Conservation (phyloP, 305 asterid genomes). For the Plantago coronopus region DNA sequence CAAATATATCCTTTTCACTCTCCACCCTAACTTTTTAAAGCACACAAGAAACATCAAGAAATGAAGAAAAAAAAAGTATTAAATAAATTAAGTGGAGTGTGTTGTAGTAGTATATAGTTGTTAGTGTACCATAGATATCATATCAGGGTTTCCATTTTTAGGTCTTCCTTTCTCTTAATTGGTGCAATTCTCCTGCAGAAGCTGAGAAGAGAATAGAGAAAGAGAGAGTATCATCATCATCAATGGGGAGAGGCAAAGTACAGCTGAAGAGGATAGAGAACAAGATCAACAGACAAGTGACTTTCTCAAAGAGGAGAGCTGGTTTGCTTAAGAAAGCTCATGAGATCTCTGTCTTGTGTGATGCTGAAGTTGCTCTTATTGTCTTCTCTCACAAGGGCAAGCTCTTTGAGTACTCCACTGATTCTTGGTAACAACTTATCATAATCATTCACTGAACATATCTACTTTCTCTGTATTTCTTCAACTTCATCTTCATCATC, state of each 20-base stretch:
- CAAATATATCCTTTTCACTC: no score
- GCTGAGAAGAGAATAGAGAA: slow-evolving; percentile 6
- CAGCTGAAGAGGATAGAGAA: slow-evolving; percentile 72
- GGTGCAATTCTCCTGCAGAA: no score
- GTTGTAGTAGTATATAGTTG: no score
- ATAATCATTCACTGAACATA: no score
- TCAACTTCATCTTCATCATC: neutral
- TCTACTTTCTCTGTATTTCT: no score
- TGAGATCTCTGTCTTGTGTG: slow-evolving; percentile 76
- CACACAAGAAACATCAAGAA: slow-evolving; percentile 7
- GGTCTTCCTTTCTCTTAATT: slow-evolving; percentile 17
- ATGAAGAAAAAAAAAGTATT: no score
- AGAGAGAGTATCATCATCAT: neutral
- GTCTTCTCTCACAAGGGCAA: slow-evolving; percentile 74
- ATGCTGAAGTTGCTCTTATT: slow-evolving; percentile 70
- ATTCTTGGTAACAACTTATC: slow-evolving; percentile 69
- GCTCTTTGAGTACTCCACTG: slow-evolving; percentile 71
- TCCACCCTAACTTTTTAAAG: neutral
- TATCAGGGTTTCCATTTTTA: slow-evolving; percentile 48
- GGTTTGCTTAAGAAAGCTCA: slow-evolving; percentile 81
- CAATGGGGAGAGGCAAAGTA: slow-evolving; percentile 87
- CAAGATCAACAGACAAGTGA: slow-evolving; percentile 79
- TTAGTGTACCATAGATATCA: no score
- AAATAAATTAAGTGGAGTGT: no score
- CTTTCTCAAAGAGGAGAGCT: slow-evolving; percentile 72